A percentile compares a stretch with the other conserved stretches of the same genome.
Conservation (phyloP, 1,284 basidiomycete genomes). For the Ganoderma lingzhi region DNA sequence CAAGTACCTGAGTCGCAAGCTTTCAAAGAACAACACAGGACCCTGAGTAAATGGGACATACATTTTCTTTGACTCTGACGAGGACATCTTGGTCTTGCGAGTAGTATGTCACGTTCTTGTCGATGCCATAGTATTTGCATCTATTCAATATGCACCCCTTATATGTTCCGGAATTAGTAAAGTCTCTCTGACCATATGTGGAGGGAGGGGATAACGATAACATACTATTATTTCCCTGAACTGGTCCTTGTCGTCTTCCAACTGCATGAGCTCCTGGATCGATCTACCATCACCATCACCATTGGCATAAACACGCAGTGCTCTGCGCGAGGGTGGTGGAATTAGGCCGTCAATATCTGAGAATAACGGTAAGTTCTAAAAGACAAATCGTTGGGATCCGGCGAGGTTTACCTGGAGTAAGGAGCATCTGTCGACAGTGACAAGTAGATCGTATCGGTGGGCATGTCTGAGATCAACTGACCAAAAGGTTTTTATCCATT, state of each 20-base stretch:
- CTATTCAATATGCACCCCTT: neutral
- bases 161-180: neutral
- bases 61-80: neutral
- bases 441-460: neutral
- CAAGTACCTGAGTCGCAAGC: neutral
- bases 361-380: neutral
- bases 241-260: neutral
- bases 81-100: neutral
- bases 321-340: neutral
- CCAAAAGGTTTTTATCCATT: too few species aligned
- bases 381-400: neutral
- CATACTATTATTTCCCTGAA: neutral
- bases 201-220: neutral
- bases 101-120: neutral
- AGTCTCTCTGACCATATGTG: neutral
- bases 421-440: too few species aligned
- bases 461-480: too few species aligned
- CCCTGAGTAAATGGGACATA: neutral
- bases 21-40: neutral
- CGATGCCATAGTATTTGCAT: neutral
- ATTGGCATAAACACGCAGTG: neutral
- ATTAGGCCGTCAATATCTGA: neutral
- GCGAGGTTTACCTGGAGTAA: neutral
- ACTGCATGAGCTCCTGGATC: neutral
- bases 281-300: neutral